phyloP scores from a whole-genome alignment of 805 yeast genomes.

The Pichia insulana region DNA sequence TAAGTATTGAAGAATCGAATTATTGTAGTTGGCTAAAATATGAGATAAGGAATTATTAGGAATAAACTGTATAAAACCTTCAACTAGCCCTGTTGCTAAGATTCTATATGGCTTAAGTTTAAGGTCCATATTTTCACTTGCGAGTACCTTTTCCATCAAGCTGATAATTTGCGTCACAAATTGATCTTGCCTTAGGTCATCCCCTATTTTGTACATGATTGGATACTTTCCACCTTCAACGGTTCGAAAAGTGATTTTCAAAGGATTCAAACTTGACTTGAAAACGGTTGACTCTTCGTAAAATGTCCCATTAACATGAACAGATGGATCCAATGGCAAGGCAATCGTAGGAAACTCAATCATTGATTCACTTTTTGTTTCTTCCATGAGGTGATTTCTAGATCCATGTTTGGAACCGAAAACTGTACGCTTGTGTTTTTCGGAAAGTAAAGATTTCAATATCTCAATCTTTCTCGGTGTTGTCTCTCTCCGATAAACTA shows the following conservation, averaged over 20 bases:
- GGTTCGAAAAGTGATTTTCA: slow-evolving; percentile 63
- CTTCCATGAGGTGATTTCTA: slow-evolving; percentile 6
- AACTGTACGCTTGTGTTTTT: slow-evolving; percentile 34
- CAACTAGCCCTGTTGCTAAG: slow-evolving; percentile 81
- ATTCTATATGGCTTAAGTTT: slow-evolving; percentile 83
- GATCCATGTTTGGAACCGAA: slow-evolving; percentile 13
- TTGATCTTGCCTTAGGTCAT: slow-evolving; percentile 93
- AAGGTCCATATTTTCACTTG: slow-evolving; percentile 85
- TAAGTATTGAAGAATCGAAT: slow-evolving; percentile 62
- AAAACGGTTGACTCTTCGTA: slow-evolving; percentile 80
- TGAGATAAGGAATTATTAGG: slow-evolving; percentile 85
- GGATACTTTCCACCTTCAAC: slow-evolving; percentile 48
- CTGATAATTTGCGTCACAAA: slow-evolving; percentile 88
- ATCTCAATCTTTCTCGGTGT: slow-evolving; percentile 69
- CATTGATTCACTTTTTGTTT: slow-evolving; percentile 20
- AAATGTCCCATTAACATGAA: slow-evolving; percentile 63
- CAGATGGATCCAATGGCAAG: slow-evolving; percentile 77
- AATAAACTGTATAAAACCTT: slow-evolving; percentile 91
- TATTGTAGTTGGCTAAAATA: slow-evolving; percentile 64
- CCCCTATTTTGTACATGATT: slow-evolving; percentile 92
- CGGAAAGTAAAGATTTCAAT: slow-evolving; percentile 48
- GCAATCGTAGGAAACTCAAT: slow-evolving; percentile 44
- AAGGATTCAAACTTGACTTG: slow-evolving; percentile 84
- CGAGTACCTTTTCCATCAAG: slow-evolving; percentile 80
- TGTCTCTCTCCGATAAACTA: slow-evolving; percentile 53